A percentile compares a stretch with the other conserved stretches of the same genome.
Evolutionary conservation across 805 yeast species (phyloP).

Genomic region (Barnettozyma siamensis): DNA sequence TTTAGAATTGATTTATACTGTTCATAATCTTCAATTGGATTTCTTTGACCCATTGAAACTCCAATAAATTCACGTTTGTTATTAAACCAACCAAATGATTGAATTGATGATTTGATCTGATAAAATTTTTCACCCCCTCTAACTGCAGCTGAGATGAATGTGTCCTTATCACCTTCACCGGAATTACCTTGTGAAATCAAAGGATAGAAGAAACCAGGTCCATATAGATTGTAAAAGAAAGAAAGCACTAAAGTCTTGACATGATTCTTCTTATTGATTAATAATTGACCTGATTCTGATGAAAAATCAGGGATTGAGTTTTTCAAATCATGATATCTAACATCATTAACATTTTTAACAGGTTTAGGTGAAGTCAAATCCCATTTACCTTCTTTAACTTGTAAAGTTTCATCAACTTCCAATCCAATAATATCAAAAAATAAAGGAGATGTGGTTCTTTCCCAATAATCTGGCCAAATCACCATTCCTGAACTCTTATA

Average conservation of each 20-base stretch:
- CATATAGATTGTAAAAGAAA: constrained; percentile 59
- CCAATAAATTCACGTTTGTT: constrained; percentile 45
- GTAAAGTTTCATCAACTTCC: constrained; percentile 24
- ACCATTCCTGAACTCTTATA: constrained; percentile 46
- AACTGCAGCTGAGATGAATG: constrained; percentile 62
- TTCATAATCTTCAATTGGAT: constrained; percentile 56
- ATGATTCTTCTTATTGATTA: constrained; percentile 57
- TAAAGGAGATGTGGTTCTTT: constrained; percentile 58
- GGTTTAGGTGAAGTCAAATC: constrained; percentile 10
- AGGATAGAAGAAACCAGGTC: constrained; percentile 63
- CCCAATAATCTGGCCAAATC: constrained; percentile 77
- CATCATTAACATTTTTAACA: constrained; percentile 21
- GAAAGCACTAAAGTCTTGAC: constrained; percentile 52
- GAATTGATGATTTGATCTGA: constrained; percentile 37
- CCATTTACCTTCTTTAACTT: constrained; percentile 22
- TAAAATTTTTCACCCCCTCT: constrained; percentile 31
- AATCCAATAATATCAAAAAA: constrained; percentile 49
- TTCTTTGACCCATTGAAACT: constrained; percentile 71
- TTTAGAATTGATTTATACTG: constrained; percentile 8
- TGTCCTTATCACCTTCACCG: constrained; percentile 80
- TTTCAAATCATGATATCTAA: constrained; percentile 53
- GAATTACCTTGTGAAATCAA: constrained; percentile 66
- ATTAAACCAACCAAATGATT: constrained; percentile 23
- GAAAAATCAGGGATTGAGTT: constrained; percentile 64
- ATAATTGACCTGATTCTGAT: constrained; percentile 64